A percentile compares a stretch with the other conserved stretches of the same genome.
phyloP scores from a whole-genome alignment of 305 asterid species.

The Vinca major region DNA sequence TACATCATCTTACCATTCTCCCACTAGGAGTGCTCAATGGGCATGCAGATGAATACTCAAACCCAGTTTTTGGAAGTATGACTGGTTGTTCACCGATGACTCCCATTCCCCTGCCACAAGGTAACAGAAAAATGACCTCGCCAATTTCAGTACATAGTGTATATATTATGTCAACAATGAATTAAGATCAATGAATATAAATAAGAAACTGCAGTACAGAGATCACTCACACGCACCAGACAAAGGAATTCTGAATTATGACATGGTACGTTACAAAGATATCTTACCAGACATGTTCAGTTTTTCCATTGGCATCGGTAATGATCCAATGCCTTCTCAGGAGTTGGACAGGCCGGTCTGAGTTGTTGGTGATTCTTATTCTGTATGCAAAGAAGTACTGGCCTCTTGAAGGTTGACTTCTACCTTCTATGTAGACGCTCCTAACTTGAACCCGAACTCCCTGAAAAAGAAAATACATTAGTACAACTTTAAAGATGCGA shows the following conservation, averaged over 20 bases:
- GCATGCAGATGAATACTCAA: constrained; percentile 89
- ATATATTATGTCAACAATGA: neutral
- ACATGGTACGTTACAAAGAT: neutral
- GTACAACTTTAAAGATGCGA: neutral
- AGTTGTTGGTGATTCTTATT: constrained; percentile 72
- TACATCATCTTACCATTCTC: constrained; percentile 56
- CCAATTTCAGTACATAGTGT: neutral
- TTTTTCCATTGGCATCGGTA: constrained; percentile 65
- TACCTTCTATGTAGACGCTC: constrained; percentile 65
- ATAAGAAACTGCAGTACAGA: neutral
- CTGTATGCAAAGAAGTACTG: constrained; percentile 70
- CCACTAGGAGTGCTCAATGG: constrained; percentile 73
- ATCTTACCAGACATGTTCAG: constrained; percentile 66
- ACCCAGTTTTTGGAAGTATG: constrained; percentile 71
- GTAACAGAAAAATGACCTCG: constrained; percentile 6
- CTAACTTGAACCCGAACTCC: constrained; percentile 80
- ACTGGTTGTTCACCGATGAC: constrained; percentile 93
- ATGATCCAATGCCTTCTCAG: constrained; percentile 87
- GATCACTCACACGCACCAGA: neutral
- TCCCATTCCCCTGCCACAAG: constrained; percentile 53
- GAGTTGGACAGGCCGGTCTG: constrained; percentile 80
- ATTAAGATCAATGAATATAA: neutral
- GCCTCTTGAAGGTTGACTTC: constrained; percentile 78
- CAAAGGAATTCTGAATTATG: neutral
- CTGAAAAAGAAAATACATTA: constrained; percentile 26